Evolutionary conservation across 768 basidiomycete genomes (phyloP), one percentile per base, ranked within the genome.

Genomic region (Pleurotus tuoliensis): DNA sequence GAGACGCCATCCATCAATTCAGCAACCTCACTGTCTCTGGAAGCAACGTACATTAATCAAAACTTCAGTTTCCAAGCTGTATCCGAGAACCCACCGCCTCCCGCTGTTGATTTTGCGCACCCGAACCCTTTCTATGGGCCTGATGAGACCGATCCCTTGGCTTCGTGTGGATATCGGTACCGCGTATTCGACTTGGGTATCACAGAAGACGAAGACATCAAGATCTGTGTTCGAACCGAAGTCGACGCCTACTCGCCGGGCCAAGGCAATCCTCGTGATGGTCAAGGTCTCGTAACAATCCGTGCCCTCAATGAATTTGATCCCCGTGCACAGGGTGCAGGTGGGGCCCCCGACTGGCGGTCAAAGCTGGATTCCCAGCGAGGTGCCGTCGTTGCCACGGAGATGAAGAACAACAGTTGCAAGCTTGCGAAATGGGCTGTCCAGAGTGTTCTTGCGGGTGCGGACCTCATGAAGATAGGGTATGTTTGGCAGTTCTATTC

Each of bases 401-500:
- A 99, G 79, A 98, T 98, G 97, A 99, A 98, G 78, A 99, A 99
- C 74, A 99, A 99, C 76, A 92, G 88, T 64, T 94, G 88, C 76
- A 99, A 99, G 71, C 82, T 99, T 25, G 94, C 95, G 16, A 90
- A 96, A 66, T 99, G 96, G 94, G 88, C 96, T 0, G 92, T 98
- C 15, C 94, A 98, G 76, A 90, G 90, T 67, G 80, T 98, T 39
- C 78, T 99, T 37, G 94, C 97, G 44, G 97, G 97, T 44, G 96
- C 94, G 18, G 97, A 98, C 50, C 74, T 87, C 59, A 89, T 98
- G 87, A 99, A 98, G 76, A 93, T 98, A 67, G 96, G 95, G 93
- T 96, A 62, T 57, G 87, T 80, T 24, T 45, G n/a, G 43, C 43
- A 51, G 41, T 44, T 55, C 59, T 51, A 18, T 18, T 45, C 52